Conservation (phyloP, 177 flowering plant species). For the Vitis hybrid region DNA sequence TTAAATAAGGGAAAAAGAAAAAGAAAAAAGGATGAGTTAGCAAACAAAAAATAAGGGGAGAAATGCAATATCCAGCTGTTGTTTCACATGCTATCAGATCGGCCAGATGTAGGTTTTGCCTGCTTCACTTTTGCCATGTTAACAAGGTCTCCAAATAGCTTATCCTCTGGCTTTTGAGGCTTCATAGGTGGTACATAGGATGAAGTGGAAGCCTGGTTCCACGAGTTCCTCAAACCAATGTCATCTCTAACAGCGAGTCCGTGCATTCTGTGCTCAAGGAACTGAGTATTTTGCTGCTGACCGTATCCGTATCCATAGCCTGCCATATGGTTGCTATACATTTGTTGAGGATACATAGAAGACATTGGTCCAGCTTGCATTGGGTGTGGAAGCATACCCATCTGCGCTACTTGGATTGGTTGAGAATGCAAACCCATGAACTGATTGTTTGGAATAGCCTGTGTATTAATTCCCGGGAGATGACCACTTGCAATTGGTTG, state of each 20-base stretch:
- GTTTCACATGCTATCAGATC: constrained; percentile 48
- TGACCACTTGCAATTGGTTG: constrained; percentile 42
- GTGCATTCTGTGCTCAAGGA: constrained; percentile 64
- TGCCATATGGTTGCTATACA: constrained; percentile 61
- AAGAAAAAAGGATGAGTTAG: constrained; percentile 6
- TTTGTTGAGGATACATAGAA: constrained; percentile 54
- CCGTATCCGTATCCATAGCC: constrained; percentile 53
- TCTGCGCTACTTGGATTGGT: constrained; percentile 35
- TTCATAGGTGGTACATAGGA: constrained; percentile 51
- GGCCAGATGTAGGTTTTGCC: constrained; percentile 37
- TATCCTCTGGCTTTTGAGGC: constrained; percentile 83
- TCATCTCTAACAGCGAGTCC: constrained; percentile 68
- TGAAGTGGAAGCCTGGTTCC: constrained; percentile 37
- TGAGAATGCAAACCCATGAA: constrained; percentile 40
- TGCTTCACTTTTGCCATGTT: constrained; percentile 74
- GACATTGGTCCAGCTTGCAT: constrained; percentile 39
- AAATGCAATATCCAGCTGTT: constrained; percentile 1
- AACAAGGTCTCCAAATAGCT: constrained; percentile 73
- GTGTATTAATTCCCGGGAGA: constrained; percentile 29
- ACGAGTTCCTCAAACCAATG: constrained; percentile 38
- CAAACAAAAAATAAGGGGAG: constrained; percentile 7
- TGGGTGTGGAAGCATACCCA: constrained; percentile 50
- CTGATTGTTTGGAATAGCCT: constrained; percentile 35
- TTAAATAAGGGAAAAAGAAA: background rate
- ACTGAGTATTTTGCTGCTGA: constrained; percentile 44